These are phyloP conservation scores for Sporisorium reilianum DNA, from an alignment of 1,284 basidiomycete genomes.

Conservation along the genomic window DNA sequence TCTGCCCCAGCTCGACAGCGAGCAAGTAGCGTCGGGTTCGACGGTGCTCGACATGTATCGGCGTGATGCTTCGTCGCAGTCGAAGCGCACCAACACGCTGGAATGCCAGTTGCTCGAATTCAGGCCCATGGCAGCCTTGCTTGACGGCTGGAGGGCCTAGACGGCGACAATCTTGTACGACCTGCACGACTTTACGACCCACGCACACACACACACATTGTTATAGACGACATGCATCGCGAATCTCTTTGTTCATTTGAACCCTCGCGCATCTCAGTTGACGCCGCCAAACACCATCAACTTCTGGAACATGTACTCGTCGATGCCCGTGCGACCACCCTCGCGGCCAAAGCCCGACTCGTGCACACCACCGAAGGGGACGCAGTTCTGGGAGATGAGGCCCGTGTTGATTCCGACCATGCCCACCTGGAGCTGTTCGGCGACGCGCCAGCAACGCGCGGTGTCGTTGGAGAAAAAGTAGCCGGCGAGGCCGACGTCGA, in stretches of 20 bases:
- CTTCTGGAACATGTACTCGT: conserved; percentile 74
- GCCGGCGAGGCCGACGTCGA: conserved; percentile 84
- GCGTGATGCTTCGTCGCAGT: conserved; percentile 17
- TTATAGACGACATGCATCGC: background rate
- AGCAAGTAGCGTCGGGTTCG: conserved; percentile 11
- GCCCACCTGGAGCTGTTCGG: conserved; percentile 94
- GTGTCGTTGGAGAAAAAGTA: conserved; percentile 76
- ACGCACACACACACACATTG: background rate
- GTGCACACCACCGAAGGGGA: conserved; percentile 89
- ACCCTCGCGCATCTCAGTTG: conserved; percentile 17
- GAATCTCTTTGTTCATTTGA: background rate
- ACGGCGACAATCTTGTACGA: too few relatives aligned
- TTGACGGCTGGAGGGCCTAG: conserved; percentile 39
- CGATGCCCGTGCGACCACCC: conserved; percentile 80
- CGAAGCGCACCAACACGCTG: conserved; percentile 11
- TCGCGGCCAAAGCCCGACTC: conserved; percentile 76
- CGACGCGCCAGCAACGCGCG: conserved; percentile 93
- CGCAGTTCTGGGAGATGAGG: conserved; percentile 61
- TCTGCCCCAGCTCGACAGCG: conserved; percentile 1
- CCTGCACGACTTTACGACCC: too few relatives aligned
- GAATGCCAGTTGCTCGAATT: conserved; percentile 37
- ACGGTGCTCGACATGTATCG: conserved; percentile 61
- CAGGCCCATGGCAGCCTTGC: conserved; percentile 36
- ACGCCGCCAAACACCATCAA: conserved; percentile 63
- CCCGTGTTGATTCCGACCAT: conserved; percentile 81